Conservation (phyloP, 805 yeast genomes). For the Kodamaea fukazawae region DNA sequence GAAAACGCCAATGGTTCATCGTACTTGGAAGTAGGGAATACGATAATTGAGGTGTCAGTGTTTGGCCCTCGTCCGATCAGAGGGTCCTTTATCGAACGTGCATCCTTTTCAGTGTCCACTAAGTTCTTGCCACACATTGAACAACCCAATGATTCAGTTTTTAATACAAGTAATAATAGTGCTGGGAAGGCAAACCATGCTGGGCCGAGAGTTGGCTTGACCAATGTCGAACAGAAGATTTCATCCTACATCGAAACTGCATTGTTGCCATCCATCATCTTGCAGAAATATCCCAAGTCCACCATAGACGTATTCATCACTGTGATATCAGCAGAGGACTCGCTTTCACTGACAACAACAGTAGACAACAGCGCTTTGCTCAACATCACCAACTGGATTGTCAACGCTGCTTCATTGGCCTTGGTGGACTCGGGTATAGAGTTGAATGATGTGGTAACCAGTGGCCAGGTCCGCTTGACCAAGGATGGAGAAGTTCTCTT, state of each 20-base stretch:
- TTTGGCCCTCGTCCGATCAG: conserved; percentile 89
- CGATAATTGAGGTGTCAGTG: conserved; percentile 64
- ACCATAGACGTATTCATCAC: conserved; percentile 76
- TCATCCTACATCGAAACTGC: conserved; percentile 53
- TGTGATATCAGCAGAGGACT: conserved; percentile 49
- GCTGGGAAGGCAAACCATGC: conserved; percentile 11
- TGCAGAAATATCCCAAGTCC: conserved; percentile 84
- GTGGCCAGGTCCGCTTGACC: conserved; percentile 46
- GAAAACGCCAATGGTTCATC: conserved; percentile 81
- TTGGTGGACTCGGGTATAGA: conserved; percentile 84
- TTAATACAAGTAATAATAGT: conserved; percentile 20
- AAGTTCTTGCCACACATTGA: conserved; percentile 49
- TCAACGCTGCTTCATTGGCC: conserved; percentile 69
- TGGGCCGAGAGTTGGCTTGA: conserved; percentile 28
- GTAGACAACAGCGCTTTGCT: conserved; percentile 28
- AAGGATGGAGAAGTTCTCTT: conserved; percentile 17
- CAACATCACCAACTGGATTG: conserved; percentile 48
- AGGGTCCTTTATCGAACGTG: conserved; percentile 66
- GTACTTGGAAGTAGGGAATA: conserved; percentile 64
- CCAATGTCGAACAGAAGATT: conserved; percentile 45
- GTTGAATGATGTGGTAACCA: conserved; percentile 69
- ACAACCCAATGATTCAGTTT: conserved; percentile 36
- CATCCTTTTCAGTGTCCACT: conserved; percentile 61
- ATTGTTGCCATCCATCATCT: conserved; percentile 50
- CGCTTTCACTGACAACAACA: conserved; percentile 2